A percentile compares a stretch with the other conserved stretches of the same genome.
Conservation (phyloP, 495 filamentous ascomycete genomes). For the Lasiosphaeriaceae sp. region DNA sequence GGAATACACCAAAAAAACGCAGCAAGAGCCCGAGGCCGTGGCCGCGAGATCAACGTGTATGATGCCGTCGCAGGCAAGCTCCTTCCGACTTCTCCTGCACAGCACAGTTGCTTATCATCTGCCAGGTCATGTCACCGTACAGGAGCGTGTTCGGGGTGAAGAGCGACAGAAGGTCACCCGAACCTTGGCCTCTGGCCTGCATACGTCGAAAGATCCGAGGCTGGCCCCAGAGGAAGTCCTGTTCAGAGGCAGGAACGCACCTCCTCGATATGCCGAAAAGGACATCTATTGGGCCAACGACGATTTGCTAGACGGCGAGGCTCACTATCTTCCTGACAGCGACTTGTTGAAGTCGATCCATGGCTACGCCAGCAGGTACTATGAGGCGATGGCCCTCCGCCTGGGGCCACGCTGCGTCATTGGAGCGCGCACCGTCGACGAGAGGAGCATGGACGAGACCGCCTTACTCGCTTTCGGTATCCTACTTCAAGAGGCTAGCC, state of each 20-base stretch:
- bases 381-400: slow-evolving; percentile 41
- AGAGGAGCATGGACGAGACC: slow-evolving; percentile 77
- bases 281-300: slow-evolving; percentile 64
- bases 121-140: slow-evolving; percentile 45
- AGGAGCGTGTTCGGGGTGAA: slow-evolving; percentile 13
- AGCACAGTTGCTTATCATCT: slow-evolving; percentile 1
- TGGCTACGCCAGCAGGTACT: slow-evolving; percentile 69
- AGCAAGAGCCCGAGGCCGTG: not conserved
- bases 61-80: slow-evolving; percentile 73
- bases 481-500: slow-evolving; percentile 70
- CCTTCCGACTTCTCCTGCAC: not conserved
- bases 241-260: slow-evolving; percentile 59
- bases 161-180: slow-evolving; percentile 43
- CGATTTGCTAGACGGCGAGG: slow-evolving; percentile 36
- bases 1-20: not conserved
- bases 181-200: slow-evolving; percentile 45
- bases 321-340: slow-evolving; percentile 57
- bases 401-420: slow-evolving; percentile 15
- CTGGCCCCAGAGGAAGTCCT: slow-evolving; percentile 73
- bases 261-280: slow-evolving; percentile 60
- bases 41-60: slow-evolving; percentile 58
- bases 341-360: slow-evolving; percentile 77
- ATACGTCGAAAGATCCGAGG: slow-evolving; percentile 45
- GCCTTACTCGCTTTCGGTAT: slow-evolving; percentile 79
- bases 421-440: slow-evolving; percentile 34